These are phyloP conservation scores for Maudiozyma bulderi DNA, from an alignment of 805 yeast species.

Conservation along the genomic window DNA sequence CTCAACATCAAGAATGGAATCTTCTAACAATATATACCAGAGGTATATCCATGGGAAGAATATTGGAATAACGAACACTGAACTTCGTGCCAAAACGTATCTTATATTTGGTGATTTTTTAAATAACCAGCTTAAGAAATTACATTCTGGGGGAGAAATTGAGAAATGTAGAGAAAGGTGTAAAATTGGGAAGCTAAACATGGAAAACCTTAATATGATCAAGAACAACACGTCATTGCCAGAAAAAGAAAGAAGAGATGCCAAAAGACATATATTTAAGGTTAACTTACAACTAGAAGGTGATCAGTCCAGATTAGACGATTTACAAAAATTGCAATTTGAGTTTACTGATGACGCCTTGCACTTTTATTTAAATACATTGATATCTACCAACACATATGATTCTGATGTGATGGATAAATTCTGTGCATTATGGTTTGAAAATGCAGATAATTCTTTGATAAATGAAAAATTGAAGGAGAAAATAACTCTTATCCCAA, in stretches of 20 bases:
- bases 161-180: constrained; percentile 33
- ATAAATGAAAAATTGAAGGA: constrained; percentile 36
- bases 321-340: constrained; percentile 31
- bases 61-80: constrained; percentile 11
- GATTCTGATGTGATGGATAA: constrained; percentile 58
- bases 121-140: constrained; percentile 47
- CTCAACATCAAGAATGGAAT: constrained; percentile 58
- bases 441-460: constrained; percentile 37
- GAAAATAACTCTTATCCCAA: constrained; percentile 39
- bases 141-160: constrained; percentile 37
- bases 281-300: constrained; percentile 38
- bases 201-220: constrained; percentile 39
- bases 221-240: constrained; percentile 33
- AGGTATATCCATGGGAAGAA: constrained; percentile 40
- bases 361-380: constrained; percentile 47
- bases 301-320: constrained; percentile 40
- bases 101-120: constrained; percentile 66
- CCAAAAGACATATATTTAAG: constrained; percentile 42
- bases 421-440: constrained; percentile 78
- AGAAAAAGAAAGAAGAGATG: constrained; percentile 41
- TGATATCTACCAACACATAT: constrained; percentile 34
- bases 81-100: constrained; percentile 37
- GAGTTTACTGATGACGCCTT: constrained; percentile 45
- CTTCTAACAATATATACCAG: constrained; percentile 47
- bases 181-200: constrained; percentile 37